These are phyloP conservation scores for Boletus coccyginus DNA, from an alignment of 768 basidiomycete species.

Conservation along the genomic window DNA sequence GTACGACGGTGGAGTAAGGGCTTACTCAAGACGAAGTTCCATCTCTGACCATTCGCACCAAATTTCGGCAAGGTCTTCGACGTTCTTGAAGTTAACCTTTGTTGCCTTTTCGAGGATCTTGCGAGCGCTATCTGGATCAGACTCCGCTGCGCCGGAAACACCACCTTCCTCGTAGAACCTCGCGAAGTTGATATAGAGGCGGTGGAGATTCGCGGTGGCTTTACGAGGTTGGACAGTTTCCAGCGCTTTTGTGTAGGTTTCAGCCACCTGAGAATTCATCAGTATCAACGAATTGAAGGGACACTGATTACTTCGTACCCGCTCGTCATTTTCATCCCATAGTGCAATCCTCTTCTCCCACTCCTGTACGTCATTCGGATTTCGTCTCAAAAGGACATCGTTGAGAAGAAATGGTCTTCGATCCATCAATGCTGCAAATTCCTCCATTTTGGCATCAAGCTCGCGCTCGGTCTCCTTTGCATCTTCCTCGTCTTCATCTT, in stretches of 20 bases:
- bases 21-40: conserved; percentile 94
- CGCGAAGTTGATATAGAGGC: conserved; percentile 92
- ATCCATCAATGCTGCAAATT: conserved; percentile 93
- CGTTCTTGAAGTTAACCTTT: conserved; percentile 88
- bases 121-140: conserved; percentile 80
- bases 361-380: conserved; percentile 97
- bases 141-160: conserved; percentile 69
- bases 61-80: conserved; percentile 95
- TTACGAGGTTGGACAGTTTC: conserved; percentile 85
- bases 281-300: background rate
- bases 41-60: conserved; percentile 99
- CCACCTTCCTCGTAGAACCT: conserved; percentile 98
- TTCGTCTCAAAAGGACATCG: conserved; percentile 88
- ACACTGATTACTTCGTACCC: conserved; percentile 45
- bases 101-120: conserved; percentile 93
- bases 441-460: conserved; percentile 84
- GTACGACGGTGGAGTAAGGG: conserved; percentile 9
- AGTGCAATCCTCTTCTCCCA: conserved; percentile 98
- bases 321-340: conserved; percentile 91
- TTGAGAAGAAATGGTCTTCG: conserved; percentile 94
- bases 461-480: conserved; percentile 77
- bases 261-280: conserved; percentile 62
- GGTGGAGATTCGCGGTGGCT: conserved; percentile 87
- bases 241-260: conserved; percentile 88
- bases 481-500: conserved; percentile 73